Conservation (phyloP, 2,329 filamentous ascomycete genomes). For the Dactylonectria estremocensis region DNA sequence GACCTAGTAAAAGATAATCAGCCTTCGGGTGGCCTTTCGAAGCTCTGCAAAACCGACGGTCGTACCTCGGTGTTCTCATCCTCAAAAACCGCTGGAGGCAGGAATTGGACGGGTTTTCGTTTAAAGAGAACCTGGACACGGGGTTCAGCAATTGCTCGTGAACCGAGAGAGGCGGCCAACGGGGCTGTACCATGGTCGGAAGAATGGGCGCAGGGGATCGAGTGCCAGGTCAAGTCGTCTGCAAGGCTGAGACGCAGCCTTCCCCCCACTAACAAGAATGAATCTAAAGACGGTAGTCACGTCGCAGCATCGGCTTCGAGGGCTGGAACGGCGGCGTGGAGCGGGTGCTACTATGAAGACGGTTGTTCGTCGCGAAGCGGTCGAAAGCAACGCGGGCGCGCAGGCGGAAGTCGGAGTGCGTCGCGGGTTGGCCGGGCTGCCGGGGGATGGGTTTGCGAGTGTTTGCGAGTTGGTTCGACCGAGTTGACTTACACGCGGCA, state of each 20-base stretch:
- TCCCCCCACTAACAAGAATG: slow-evolving; percentile 48
- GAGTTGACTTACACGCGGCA: slow-evolving; percentile 52
- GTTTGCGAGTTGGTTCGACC: neutral
- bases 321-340: slow-evolving; percentile 7
- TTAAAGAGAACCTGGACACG: slow-evolving; percentile 87
- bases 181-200: slow-evolving; percentile 43
- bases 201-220: slow-evolving; percentile 38
- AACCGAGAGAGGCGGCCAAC: slow-evolving; percentile 2
- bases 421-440: slow-evolving; percentile 39
- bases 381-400: slow-evolving; percentile 42
- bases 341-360: slow-evolving; percentile 25
- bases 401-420: slow-evolving; percentile 42
- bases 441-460: neutral
- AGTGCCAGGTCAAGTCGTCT: slow-evolving; percentile 35
- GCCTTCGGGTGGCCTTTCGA: slow-evolving; percentile 24
- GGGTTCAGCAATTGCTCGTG: slow-evolving; percentile 28
- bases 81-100: slow-evolving; percentile 79
- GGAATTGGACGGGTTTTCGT: slow-evolving; percentile 91
- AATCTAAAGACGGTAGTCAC: slow-evolving; percentile 29
- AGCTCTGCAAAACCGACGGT: slow-evolving; percentile 33
- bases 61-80: slow-evolving; percentile 88
- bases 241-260: slow-evolving; percentile 48
- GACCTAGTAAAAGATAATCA: slow-evolving; percentile 69
- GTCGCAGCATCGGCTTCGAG: slow-evolving; percentile 39
- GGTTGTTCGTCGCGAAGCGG: slow-evolving; percentile 37